Percentiles rank a stretch among this genome's conserved stretches.
phyloP scores from a whole-genome alignment of 2,329 filamentous ascomycete species.

The Colletotrichum liriopes region DNA sequence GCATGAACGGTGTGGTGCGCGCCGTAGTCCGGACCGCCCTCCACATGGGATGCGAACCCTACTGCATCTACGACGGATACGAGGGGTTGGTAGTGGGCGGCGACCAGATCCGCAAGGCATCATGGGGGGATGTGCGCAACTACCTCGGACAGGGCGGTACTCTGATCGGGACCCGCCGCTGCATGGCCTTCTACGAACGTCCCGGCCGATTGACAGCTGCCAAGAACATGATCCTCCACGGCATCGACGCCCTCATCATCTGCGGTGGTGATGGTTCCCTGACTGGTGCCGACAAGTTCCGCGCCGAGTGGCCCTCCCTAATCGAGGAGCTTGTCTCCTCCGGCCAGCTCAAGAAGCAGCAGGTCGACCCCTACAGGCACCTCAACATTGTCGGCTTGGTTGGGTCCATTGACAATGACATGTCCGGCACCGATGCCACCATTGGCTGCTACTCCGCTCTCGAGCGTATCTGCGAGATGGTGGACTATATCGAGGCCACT shows the following conservation, averaged over 20 bases:
- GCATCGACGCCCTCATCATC: slow-evolving; percentile 96
- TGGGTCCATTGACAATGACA: slow-evolving; percentile 98
- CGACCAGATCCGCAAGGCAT: slow-evolving; percentile 87
- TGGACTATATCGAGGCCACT: slow-evolving; percentile 97
- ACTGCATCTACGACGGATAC: slow-evolving; percentile 92
- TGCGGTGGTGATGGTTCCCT: slow-evolving; percentile 97
- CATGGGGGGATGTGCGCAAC: slow-evolving; percentile 94
- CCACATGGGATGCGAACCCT: slow-evolving; percentile 85
- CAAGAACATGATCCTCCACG: slow-evolving; percentile 93
- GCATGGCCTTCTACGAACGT: slow-evolving; percentile 92
- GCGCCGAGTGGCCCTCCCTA: slow-evolving; percentile 91
- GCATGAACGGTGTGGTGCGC: slow-evolving; percentile 93
- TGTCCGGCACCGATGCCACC: slow-evolving; percentile 96
- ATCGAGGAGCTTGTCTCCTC: slow-evolving; percentile 86
- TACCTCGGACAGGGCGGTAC: slow-evolving; percentile 96
- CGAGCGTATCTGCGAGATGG: slow-evolving; percentile 92
- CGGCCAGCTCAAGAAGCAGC: slow-evolving; percentile 78
- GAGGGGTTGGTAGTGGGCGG: slow-evolving; percentile 94
- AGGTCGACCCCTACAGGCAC: slow-evolving; percentile 83
- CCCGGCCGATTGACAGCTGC: slow-evolving; percentile 87
- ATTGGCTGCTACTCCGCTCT: slow-evolving; percentile 97
- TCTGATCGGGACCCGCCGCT: slow-evolving; percentile 94
- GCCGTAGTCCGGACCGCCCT: slow-evolving; percentile 94
- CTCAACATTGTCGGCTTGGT: slow-evolving; percentile 98
- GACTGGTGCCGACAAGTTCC: slow-evolving; percentile 95